phyloP scores from a whole-genome alignment of 306 rosid genomes.

The Potentilla sterilis region DNA sequence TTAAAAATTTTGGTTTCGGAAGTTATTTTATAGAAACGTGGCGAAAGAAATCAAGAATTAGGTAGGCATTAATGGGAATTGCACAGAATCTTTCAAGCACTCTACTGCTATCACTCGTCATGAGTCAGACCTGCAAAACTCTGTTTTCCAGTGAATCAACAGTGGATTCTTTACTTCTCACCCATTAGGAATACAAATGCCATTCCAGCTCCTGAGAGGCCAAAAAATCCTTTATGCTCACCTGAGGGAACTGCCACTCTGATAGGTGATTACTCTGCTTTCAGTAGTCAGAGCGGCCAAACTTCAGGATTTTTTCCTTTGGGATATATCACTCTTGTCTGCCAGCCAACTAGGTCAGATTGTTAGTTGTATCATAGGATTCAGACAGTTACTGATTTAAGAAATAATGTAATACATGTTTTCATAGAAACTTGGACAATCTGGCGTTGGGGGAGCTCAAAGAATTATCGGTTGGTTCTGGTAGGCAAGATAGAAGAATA shows the following conservation, averaged over 20 bases:
- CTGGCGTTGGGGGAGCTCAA: too few species aligned
- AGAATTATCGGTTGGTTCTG: not conserved
- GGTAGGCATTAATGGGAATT: not conserved
- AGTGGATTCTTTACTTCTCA: not conserved
- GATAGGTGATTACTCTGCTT: too few species aligned
- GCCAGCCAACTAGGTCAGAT: too few species aligned
- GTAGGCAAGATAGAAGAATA: not conserved
- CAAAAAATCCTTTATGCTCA: not conserved
- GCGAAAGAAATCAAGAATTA: not conserved
- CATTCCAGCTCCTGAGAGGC: not conserved
- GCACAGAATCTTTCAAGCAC: not conserved
- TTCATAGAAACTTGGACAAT: not conserved
- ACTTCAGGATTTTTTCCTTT: too few species aligned
- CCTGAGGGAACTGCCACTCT: not conserved
- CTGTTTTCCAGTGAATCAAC: not conserved
- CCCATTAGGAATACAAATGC: not conserved
- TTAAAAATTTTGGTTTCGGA: not conserved
- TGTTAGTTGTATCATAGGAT: too few species aligned
- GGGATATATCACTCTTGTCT: too few species aligned
- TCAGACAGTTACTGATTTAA: too few species aligned
- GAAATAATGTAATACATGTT: too few species aligned
- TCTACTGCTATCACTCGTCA: not conserved
- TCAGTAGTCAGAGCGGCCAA: too few species aligned
- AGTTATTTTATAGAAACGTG: not conserved
- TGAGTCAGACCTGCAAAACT: not conserved